Conservation (phyloP, 2,329 filamentous ascomycete species). For the Ophioceras dolichostomum region DNA sequence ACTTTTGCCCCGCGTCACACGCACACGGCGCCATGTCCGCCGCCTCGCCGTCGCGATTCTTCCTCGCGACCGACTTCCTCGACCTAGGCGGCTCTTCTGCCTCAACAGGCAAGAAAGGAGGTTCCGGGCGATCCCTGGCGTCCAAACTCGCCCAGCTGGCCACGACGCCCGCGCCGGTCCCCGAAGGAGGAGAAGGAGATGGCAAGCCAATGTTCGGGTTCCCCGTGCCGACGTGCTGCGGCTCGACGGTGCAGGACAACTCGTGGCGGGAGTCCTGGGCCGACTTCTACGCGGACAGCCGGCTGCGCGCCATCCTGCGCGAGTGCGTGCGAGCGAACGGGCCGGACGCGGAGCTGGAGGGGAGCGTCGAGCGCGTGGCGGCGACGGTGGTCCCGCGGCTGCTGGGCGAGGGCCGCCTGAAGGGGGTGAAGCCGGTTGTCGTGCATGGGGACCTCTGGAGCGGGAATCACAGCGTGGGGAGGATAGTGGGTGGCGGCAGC, state of each 20-base stretch:
- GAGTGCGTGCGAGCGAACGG: constrained; percentile 44
- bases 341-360: constrained; percentile 52
- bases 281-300: constrained; percentile 70
- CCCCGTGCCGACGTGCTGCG: constrained; percentile 74
- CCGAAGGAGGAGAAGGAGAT: constrained; percentile 46
- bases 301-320: constrained; percentile 53
- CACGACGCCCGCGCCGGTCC: constrained; percentile 57
- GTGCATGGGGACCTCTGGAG: constrained; percentile 92
- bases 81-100: constrained; percentile 45
- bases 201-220: constrained; percentile 65
- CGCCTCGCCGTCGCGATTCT: constrained; percentile 37
- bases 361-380: constrained; percentile 53
- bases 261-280: constrained; percentile 62
- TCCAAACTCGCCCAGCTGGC: constrained; percentile 70
- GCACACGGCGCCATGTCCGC: constrained; percentile 52
- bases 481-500: constrained; percentile 32
- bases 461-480: constrained; percentile 63
- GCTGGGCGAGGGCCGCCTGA: constrained; percentile 55
- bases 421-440: constrained; percentile 61
- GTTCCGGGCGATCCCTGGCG: constrained; percentile 44
- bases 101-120: neutral
- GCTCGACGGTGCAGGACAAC: constrained; percentile 74
- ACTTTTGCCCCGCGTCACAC: constrained; percentile 63
- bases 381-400: constrained; percentile 59
- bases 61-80: constrained; percentile 69